Evolutionary conservation across 768 basidiomycete species (phyloP).

Genomic region (Mycena alexandri): DNA sequence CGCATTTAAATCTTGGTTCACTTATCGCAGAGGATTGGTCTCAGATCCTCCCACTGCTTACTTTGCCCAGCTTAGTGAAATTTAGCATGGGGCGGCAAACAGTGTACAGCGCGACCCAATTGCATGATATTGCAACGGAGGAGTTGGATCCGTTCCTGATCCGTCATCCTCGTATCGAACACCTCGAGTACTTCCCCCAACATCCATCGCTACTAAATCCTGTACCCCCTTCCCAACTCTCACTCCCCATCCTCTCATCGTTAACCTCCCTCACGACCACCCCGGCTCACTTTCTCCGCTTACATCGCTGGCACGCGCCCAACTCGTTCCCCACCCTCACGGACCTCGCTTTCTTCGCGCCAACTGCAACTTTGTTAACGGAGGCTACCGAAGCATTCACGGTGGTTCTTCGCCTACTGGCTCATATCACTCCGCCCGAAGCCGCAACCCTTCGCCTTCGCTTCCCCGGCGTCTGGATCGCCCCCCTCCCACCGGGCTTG

Average conservation of each 20-base stretch:
- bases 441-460: background rate
- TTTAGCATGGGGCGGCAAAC: slow-evolving; percentile 3
- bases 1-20: background rate
- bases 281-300: slow-evolving; percentile 20
- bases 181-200: slow-evolving; percentile 20
- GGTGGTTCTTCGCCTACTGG: slow-evolving; percentile 3
- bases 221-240: background rate
- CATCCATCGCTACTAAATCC: background rate
- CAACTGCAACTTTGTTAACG: background rate
- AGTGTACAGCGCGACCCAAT: background rate
- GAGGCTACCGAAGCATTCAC: background rate
- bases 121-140: slow-evolving; percentile 4
- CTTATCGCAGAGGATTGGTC: slow-evolving; percentile 14
- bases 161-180: slow-evolving; percentile 19
- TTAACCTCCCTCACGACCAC: slow-evolving; percentile 28
- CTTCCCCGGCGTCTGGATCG: slow-evolving; percentile 19
- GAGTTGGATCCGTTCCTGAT: slow-evolving; percentile 25
- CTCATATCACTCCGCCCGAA: no score
- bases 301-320: slow-evolving; percentile 1
- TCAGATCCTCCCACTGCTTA: slow-evolving; percentile 8
- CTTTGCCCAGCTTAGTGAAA: slow-evolving; percentile 5
- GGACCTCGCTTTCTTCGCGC: slow-evolving; percentile 7
- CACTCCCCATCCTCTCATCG: background rate
- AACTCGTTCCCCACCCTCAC: background rate
- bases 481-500: background rate